Percentiles rank a stretch among this genome's conserved stretches.
phyloP scores from a whole-genome alignment of 1,139 yeast species.

The Suhomyces maxii region DNA sequence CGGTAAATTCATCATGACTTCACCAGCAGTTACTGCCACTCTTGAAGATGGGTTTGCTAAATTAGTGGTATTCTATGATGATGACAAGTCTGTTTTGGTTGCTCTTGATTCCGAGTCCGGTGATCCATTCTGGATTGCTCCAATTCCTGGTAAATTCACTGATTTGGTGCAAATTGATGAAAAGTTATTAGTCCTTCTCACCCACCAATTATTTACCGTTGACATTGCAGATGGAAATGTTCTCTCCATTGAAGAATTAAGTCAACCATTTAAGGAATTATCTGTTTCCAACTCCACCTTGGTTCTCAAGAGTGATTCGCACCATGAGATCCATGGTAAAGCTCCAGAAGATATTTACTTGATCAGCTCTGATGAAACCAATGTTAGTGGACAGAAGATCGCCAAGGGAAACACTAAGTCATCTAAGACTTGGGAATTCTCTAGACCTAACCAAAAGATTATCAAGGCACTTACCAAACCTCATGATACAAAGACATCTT shows the following conservation, averaged over 20 bases:
- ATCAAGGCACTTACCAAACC: conserved; percentile 28
- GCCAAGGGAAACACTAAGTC: conserved; percentile 16
- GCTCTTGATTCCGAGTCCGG: conserved; percentile 38
- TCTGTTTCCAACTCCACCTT: conserved; percentile 1
- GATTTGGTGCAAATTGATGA: conserved; percentile 21
- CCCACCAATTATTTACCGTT: conserved; percentile 18
- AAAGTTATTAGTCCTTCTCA: conserved; percentile 24
- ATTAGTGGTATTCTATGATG: conserved; percentile 32
- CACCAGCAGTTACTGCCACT: background rate
- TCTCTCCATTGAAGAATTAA: conserved; percentile 3
- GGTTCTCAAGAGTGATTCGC: conserved; percentile 9
- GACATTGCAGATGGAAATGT: conserved; percentile 28
- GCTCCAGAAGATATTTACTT: conserved; percentile 17
- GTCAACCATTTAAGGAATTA: background rate
- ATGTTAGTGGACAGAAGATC: conserved; percentile 27
- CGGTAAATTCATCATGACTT: conserved; percentile 28
- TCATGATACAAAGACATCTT: conserved; percentile 49
- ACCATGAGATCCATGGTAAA: conserved; percentile 5
- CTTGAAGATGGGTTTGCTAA: conserved; percentile 30
- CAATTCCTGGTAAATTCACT: conserved; percentile 7
- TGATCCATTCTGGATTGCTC: conserved; percentile 24
- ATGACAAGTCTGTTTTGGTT: conserved; percentile 19
- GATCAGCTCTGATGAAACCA: conserved; percentile 14
- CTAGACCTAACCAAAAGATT: conserved; percentile 18
- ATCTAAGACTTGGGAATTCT: conserved; percentile 30